These are phyloP conservation scores for Malassezia arunalokei DNA, from an alignment of 1,284 basidiomycete genomes.

Conservation along the genomic window DNA sequence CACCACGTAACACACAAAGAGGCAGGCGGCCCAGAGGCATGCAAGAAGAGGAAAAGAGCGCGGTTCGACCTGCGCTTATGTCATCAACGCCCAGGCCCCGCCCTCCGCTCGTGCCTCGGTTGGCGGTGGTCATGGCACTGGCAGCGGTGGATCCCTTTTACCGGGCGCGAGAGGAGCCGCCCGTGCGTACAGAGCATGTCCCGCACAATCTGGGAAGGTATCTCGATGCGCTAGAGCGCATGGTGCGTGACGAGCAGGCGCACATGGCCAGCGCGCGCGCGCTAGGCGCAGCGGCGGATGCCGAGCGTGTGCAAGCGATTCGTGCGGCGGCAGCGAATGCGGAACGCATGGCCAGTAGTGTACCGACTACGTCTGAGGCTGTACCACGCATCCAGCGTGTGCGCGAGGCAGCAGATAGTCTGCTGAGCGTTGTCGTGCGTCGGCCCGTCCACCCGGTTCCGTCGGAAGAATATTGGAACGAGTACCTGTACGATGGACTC, in stretches of 20 bases:
- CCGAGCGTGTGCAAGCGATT: constrained; percentile 3
- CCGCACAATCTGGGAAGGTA: neutral
- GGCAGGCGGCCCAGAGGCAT: constrained; percentile 7
- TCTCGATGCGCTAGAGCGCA: constrained; percentile 2
- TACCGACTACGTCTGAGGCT: neutral
- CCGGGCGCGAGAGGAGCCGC: constrained; percentile 2
- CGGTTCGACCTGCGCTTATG: neutral
- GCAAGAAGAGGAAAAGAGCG: neutral
- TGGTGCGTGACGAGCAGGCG: neutral
- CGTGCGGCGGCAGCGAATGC: constrained; percentile 2
- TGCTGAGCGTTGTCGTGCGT: neutral
- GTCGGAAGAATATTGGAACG: constrained; percentile 11
- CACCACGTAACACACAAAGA: constrained; percentile 1
- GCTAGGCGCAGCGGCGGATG: neutral
- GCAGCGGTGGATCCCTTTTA: neutral
- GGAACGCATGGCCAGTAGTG: neutral
- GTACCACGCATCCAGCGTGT: neutral
- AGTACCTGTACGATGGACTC: constrained; percentile 13
- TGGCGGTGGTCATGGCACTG: neutral
- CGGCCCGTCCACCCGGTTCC: neutral
- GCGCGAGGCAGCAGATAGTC: neutral
- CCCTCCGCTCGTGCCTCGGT: neutral
- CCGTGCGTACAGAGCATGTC: neutral
- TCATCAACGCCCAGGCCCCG: neutral
- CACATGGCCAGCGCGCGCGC: neutral